Evolutionary conservation across 78 protist species (phyloP).

Genomic region (Dictyostelium capitatum): DNA sequence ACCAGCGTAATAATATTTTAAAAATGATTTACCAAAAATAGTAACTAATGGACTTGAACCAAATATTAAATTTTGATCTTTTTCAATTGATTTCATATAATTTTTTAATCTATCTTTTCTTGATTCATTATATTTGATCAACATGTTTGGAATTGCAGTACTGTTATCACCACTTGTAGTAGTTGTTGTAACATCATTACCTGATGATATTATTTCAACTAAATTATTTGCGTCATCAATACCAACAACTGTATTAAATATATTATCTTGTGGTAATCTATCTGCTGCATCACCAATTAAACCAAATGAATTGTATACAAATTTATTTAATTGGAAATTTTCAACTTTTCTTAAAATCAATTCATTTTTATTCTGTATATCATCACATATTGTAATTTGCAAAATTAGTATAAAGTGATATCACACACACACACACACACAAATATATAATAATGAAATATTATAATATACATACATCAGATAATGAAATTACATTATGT

Average conservation of each 20-base stretch:
- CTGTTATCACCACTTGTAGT: background rate
- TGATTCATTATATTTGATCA: background rate
- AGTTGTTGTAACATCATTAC: too few species aligned
- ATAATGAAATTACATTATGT: constrained; percentile 40
- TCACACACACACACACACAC: too few species aligned
- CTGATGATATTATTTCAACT: background rate
- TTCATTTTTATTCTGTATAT: background rate
- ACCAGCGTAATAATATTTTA: background rate
- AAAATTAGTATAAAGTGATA: too few species aligned
- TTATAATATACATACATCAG: background rate
- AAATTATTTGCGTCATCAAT: constrained; percentile 38
- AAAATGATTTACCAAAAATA: background rate
- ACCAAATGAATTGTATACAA: background rate
- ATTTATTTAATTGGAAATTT: background rate
- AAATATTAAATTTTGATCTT: background rate
- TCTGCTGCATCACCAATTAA: constrained; percentile 54
- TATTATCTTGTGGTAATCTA: constrained; percentile 19
- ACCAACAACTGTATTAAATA: constrained; percentile 12
- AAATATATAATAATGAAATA: too few species aligned
- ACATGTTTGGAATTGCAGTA: background rate
- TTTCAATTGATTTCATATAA: background rate
- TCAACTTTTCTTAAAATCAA: background rate
- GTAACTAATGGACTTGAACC: background rate
- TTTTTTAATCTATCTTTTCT: background rate
- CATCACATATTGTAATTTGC: too few species aligned